These are phyloP conservation scores for Paulownia fortunei DNA, from an alignment of 257 asterid species.

Conservation along the genomic window DNA sequence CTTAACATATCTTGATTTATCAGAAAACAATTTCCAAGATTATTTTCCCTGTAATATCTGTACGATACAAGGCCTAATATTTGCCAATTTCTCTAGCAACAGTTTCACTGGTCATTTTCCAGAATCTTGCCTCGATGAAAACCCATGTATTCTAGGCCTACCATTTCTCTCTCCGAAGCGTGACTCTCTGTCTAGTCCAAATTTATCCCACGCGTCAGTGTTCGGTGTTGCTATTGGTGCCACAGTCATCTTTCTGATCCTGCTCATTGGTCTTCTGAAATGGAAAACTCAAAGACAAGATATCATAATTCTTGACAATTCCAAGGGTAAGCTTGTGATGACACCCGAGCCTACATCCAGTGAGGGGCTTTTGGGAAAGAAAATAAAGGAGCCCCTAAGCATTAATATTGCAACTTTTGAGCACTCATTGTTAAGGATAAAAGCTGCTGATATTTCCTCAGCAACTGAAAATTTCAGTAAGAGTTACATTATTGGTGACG, in stretches of 20 bases:
- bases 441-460: constrained; percentile 58
- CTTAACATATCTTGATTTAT: constrained; percentile 78
- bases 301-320: constrained; percentile 25
- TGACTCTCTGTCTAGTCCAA: constrained; percentile 12
- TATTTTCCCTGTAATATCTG: constrained; percentile 75
- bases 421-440: constrained; percentile 61
- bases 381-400: constrained; percentile 71
- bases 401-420: constrained; percentile 82
- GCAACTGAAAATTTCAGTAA: constrained; percentile 81
- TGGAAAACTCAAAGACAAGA: constrained; percentile 44
- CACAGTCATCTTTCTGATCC: constrained; percentile 35
- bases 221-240: constrained; percentile 42
- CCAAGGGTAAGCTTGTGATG: constrained; percentile 40
- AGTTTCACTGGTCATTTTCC: constrained; percentile 50
- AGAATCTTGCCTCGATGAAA: constrained; percentile 44
- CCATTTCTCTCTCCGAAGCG: constrained; percentile 25
- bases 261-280: constrained; percentile 45
- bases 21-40: constrained; percentile 60
- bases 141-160: constrained; percentile 41
- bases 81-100: constrained; percentile 72
- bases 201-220: constrained; percentile 35
- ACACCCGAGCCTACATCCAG: constrained; percentile 47
- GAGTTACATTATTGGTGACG: constrained; percentile 73
- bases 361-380: constrained; percentile 53
- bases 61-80: constrained; percentile 58